Base-by-base conservation (phyloP, 2,329 filamentous ascomycete species). In the Colletotrichum australisinense region DNA sequence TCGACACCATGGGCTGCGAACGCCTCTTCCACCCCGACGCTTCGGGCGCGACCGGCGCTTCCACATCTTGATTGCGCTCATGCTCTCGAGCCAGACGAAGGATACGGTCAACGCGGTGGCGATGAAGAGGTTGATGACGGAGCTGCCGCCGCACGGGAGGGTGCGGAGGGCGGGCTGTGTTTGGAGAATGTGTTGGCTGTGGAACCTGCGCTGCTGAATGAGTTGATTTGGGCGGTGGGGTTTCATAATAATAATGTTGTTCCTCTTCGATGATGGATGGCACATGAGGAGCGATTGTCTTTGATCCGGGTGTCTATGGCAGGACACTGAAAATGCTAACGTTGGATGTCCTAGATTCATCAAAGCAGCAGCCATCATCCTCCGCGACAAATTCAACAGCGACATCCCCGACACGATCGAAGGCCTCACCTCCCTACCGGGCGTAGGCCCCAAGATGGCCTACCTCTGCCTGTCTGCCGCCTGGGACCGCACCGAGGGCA, bases 1-100 rank as follows among this genome's bases (percentile, higher is more conserved):
- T 99, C 12, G 97, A 99, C 82, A 98, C 96, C 0, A 98, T 98
- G 95, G 97, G 97, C 12, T 99, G 97, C 83, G 95, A 95, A 83
- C 89, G 90, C 8, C 87, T 97, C 11, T 94, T 93, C 3, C 84
- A 88, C 60, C 81, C 84, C 19, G 82, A 78, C 1, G 87, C 88
- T 12, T 86, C 84, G 70, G 80, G 30, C 86, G 84, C 71, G 89
- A 90, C 79, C 91, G 91, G 80, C 90, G 95, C 7, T 95, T 97
- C 78, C 95, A 98, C 79, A 97, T 94, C 3, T 89, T 98, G 35
- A 88, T 97, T 52, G 91, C 95, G 16, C 87, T 98, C 75, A 98
- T 98, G 95, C 88, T 98, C 42, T 96, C 93, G 46, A 95, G 93
- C 63, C 95, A 98, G 85, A 98, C 95, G 11, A 97, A 97, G 81